A percentile compares a stretch with the other conserved stretches of the same genome.
phyloP scores from a whole-genome alignment of 2,329 filamentous ascomycete species.

The Colletotrichum cereale region DNA sequence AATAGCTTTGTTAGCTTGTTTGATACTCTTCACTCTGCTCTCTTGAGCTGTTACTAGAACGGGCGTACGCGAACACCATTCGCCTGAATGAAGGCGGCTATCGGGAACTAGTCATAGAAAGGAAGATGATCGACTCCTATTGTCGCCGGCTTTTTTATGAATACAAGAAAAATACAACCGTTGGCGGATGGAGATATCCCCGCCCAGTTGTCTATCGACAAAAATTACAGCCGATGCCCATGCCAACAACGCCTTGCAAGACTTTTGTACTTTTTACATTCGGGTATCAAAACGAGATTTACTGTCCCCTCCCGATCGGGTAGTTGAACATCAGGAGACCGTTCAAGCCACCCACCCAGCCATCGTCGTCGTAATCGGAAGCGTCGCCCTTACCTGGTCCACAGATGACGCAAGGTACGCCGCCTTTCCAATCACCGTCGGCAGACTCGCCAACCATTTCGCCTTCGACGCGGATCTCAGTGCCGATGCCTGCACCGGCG shows the following conservation, averaged over 20 bases:
- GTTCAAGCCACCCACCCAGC: slow-evolving; percentile 96
- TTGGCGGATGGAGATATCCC: not conserved
- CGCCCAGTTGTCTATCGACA: not conserved
- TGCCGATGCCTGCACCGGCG: slow-evolving; percentile 76
- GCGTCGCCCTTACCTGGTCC: slow-evolving; percentile 59
- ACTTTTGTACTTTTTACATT: slow-evolving; percentile 34
- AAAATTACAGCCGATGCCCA: not conserved
- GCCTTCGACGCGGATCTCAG: slow-evolving; percentile 90
- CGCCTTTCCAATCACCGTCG: slow-evolving; percentile 72
- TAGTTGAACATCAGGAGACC: slow-evolving; percentile 97
- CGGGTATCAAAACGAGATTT: slow-evolving; percentile 31
- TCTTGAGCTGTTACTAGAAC: not conserved
- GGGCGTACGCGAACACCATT: not conserved
- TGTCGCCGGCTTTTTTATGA: not conserved
- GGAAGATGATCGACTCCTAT: not conserved
- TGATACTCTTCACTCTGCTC: not conserved
- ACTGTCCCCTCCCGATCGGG: slow-evolving; percentile 76
- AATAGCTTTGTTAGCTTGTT: not conserved
- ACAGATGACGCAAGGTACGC: slow-evolving; percentile 92
- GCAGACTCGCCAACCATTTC: slow-evolving; percentile 75
- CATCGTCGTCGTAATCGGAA: slow-evolving; percentile 78
- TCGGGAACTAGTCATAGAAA: not conserved
- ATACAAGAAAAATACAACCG: not conserved
- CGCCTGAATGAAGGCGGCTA: not conserved
- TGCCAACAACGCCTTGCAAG: slow-evolving; percentile 35